phyloP scores from a whole-genome alignment of 345 rosid genomes.

The Gossypium stocksii region DNA sequence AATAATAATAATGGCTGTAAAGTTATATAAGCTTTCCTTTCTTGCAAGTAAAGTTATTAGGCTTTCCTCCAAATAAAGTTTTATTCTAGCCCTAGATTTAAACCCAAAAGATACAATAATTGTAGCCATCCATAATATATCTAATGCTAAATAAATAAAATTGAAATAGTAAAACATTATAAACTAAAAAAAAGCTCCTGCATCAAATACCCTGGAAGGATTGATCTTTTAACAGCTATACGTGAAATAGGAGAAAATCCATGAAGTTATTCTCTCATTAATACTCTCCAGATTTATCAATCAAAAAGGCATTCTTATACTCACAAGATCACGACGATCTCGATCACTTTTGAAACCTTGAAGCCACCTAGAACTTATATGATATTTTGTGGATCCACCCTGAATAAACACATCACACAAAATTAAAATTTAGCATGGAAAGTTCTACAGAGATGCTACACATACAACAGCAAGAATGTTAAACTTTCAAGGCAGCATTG shows the following conservation, averaged over 20 bases:
- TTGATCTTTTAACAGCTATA: background rate
- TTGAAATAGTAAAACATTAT: background rate
- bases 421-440: constrained; percentile 7
- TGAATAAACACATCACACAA: constrained; percentile 29
- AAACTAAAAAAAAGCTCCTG: background rate
- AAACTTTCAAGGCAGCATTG: background rate
- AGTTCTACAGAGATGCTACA: constrained; percentile 5
- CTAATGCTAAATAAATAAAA: background rate
- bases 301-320: constrained; percentile 17
- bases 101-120: background rate
- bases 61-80: background rate
- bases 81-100: background rate
- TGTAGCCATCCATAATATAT: background rate
- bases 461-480: background rate
- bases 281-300: background rate
- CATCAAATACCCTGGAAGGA: background rate
- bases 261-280: background rate
- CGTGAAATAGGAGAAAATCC: background rate
- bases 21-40: background rate
- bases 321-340: constrained; percentile 93
- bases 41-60: background rate
- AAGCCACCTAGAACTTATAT: constrained; percentile 80
- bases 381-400: constrained; percentile 82
- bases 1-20: background rate
- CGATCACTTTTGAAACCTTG: constrained; percentile 87